Base-by-base conservation (phyloP, 2,329 filamentous ascomycete species). In the Xenosphaeropsis pyriputrescens region DNA sequence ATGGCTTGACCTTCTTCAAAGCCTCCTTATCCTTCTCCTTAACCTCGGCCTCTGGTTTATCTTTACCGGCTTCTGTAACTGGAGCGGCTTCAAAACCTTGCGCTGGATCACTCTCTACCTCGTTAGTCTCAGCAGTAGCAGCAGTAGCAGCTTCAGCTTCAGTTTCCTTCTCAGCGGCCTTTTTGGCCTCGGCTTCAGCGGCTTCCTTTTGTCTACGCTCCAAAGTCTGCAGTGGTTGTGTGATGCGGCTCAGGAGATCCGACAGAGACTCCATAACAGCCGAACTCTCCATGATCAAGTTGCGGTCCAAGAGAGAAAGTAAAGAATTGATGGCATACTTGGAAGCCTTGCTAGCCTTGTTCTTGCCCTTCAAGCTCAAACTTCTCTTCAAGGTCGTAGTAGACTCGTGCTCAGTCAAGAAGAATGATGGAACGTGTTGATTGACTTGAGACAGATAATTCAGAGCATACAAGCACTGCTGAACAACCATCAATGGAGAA, bases 231-330 rank as follows among this genome's bases (percentile, higher is more conserved):
- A 98, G 68, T 9, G 91, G 91, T 40, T 81, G 70, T 0, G 91
- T 98, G 39, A 96, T 85, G 46, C 82, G 79, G 56, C 85, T 89
- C 18, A 98, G 70, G 19, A 98, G 65, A 45, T 80, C 78, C 2
- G 91, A 91, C 18, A 98, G 70, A 44, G 86, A 79, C 49, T 94
- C 89, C 88, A 98, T 96, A 40, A 94, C 89, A 6, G 79, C 71
- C n/a, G 89, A 88, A 59, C 86, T 98, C 60, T 98, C 91, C 62
- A 94, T 93, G 45, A 98, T 88, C 43, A 96, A 67, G 46, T 86
- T 84, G n/a, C 91, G 82, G 54, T 96, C 91, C 16, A 98, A 70
- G 5, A 98, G 69, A 43, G 77, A 79, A 34, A 98, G 68, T 19
- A 98, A 64, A 12, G 88, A 86, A 56, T 98, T 98, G 55, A 98